Conservation (phyloP, 352 stramenopile genomes). For the Phytopythium kandeliae region DNA sequence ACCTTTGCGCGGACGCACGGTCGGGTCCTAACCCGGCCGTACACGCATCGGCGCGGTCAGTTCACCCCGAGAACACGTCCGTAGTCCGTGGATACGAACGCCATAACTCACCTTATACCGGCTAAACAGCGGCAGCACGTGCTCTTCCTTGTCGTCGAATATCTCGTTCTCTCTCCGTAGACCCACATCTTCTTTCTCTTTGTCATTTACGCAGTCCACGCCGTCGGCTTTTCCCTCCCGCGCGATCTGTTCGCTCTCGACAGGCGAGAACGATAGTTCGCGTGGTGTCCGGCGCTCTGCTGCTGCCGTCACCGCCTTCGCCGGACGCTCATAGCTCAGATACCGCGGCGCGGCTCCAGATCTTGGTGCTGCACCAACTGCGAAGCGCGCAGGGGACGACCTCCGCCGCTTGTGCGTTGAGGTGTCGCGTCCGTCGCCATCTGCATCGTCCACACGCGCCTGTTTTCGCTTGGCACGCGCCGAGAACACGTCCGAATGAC, state of each 20-base stretch:
- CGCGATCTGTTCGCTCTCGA: background rate
- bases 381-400: background rate
- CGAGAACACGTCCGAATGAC: background rate
- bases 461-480: conserved; percentile 1
- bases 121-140: conserved; percentile 16
- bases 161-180: background rate
- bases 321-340: background rate
- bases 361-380: background rate
- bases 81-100: background rate
- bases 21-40: conserved; percentile 2
- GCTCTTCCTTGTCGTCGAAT: background rate
- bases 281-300: background rate
- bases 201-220: background rate
- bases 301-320: background rate
- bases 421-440: background rate
- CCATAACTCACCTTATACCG: conserved; percentile 5
- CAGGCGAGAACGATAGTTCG: background rate
- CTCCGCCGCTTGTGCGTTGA: conserved; percentile 1
- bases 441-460: background rate
- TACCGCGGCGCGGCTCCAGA: background rate
- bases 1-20: conserved; percentile 6
- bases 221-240: background rate
- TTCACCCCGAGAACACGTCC: background rate
- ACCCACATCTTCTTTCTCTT: background rate
- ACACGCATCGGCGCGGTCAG: background rate